Conservation (phyloP, 2,329 filamentous ascomycete species). For the Sarocladiaceae sp. region DNA sequence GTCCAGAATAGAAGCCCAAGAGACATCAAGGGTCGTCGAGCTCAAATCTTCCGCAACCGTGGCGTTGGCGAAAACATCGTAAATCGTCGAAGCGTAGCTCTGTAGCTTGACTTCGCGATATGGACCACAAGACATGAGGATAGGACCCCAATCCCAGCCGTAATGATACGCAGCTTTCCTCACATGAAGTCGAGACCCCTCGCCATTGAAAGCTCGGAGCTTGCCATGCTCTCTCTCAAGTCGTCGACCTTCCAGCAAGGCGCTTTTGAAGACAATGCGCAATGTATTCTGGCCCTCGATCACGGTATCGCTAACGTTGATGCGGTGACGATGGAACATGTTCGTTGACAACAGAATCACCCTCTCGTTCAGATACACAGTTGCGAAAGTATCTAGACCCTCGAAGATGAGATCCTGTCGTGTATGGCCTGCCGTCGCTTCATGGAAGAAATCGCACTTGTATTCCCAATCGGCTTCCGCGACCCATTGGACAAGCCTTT, state of each 20-base stretch:
- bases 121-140: constrained; percentile 50
- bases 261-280: constrained; percentile 14
- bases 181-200: constrained; percentile 30
- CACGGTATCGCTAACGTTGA: constrained; percentile 39
- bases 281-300: constrained; percentile 33
- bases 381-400: constrained; percentile 55
- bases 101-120: constrained; percentile 63
- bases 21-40: neutral
- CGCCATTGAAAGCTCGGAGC: constrained; percentile 42
- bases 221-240: constrained; percentile 42
- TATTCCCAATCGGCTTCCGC: constrained; percentile 54
- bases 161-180: constrained; percentile 60
- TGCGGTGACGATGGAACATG: constrained; percentile 51
- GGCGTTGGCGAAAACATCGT: constrained; percentile 43
- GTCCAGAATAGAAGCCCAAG: neutral
- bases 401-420: constrained; percentile 46
- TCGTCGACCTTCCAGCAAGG: constrained; percentile 21
- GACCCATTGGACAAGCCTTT: constrained; percentile 50
- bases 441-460: constrained; percentile 26
- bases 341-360: constrained; percentile 48
- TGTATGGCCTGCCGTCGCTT: constrained; percentile 15
- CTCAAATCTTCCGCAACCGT: constrained; percentile 21
- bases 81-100: constrained; percentile 49
- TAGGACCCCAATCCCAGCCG: constrained; percentile 63
- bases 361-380: constrained; percentile 44